These are phyloP conservation scores for Selaginella moellendorffii DNA, from an alignment of 75 land plant genomes.

Conservation along the genomic window DNA sequence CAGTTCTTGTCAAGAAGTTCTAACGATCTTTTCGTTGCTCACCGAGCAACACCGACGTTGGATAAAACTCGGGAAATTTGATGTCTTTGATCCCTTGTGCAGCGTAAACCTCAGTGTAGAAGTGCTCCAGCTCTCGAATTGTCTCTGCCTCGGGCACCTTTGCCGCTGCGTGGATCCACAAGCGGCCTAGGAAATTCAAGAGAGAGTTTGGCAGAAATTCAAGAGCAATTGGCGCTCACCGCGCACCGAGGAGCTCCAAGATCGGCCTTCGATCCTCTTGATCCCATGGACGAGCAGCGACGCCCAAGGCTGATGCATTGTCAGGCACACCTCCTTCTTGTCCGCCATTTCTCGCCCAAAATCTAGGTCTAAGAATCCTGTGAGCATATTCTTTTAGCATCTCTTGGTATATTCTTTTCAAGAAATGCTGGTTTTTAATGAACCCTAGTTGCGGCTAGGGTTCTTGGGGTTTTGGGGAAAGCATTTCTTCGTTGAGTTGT, in stretches of 20 bases:
- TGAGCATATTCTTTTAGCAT: too few species aligned
- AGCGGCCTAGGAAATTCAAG: conserved; percentile 35
- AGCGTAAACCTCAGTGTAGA: conserved; percentile 73
- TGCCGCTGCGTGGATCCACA: conserved; percentile 91
- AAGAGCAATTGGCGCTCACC: conserved; percentile 34
- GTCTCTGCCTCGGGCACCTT: conserved; percentile 74
- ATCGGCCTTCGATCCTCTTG: conserved; percentile 84
- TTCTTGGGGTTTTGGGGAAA: too few species aligned
- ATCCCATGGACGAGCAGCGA: conserved; percentile 79
- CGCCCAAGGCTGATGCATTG: conserved; percentile 97
- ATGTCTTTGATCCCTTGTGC: conserved; percentile 60
- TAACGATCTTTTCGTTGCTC: not conserved
- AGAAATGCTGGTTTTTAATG: too few species aligned
- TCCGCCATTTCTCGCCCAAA: too few species aligned
- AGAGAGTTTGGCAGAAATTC: not conserved
- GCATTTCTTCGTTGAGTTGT: too few species aligned
- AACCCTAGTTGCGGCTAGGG: too few species aligned
- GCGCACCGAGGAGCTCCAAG: conserved; percentile 70
- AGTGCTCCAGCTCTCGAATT: conserved; percentile 80
- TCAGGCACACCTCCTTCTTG: conserved; percentile 34
- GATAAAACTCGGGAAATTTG: conserved; percentile 75
- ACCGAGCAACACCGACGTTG: conserved; percentile 76
- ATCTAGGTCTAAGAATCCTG: too few species aligned
- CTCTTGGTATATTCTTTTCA: too few species aligned
- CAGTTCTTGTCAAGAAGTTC: not conserved